Percentiles rank a stretch among this genome's conserved stretches.
phyloP scores from a whole-genome alignment of 1,284 basidiomycete species.

The Trametes pubescens region DNA sequence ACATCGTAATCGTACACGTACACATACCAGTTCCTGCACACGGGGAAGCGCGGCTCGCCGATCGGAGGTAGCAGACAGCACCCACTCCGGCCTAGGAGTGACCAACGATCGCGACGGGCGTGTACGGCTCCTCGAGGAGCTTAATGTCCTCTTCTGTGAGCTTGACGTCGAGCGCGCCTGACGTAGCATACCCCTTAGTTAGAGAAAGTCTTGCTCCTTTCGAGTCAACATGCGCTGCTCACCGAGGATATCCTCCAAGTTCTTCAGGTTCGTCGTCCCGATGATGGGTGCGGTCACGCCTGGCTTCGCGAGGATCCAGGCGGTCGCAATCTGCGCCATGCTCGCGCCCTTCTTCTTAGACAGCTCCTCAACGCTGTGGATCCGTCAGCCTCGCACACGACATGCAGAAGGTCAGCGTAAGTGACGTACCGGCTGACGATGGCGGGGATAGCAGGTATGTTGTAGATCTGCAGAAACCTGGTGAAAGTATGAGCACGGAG shows the following conservation, averaged over 20 bases:
- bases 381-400: background rate
- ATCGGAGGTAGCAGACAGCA: background rate
- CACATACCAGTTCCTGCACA: too few species aligned
- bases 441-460: background rate
- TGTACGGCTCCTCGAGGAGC: conserved; percentile 53
- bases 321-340: conserved; percentile 50
- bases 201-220: too few species aligned
- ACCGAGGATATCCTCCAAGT: conserved; percentile 46
- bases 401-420: background rate
- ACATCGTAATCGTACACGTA: background rate
- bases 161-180: conserved; percentile 45
- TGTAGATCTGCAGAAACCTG: conserved; percentile 1
- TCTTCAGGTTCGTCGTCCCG: conserved; percentile 46
- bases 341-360: conserved; percentile 44
- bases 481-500: background rate
- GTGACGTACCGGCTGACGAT: conserved; percentile 5
- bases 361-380: conserved; percentile 46
- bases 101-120: conserved; percentile 14
- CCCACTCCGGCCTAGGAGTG: conserved; percentile 16
- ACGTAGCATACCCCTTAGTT: too few species aligned
- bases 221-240: conserved; percentile 5
- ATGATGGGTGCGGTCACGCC: conserved; percentile 48
- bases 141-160: conserved; percentile 55
- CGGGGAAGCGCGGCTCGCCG: too few species aligned
- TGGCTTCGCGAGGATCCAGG: conserved; percentile 45